These are phyloP conservation scores for Vaccinium corymbosum DNA, from an alignment of 148 eudicot genomes.

Conservation along the genomic window DNA sequence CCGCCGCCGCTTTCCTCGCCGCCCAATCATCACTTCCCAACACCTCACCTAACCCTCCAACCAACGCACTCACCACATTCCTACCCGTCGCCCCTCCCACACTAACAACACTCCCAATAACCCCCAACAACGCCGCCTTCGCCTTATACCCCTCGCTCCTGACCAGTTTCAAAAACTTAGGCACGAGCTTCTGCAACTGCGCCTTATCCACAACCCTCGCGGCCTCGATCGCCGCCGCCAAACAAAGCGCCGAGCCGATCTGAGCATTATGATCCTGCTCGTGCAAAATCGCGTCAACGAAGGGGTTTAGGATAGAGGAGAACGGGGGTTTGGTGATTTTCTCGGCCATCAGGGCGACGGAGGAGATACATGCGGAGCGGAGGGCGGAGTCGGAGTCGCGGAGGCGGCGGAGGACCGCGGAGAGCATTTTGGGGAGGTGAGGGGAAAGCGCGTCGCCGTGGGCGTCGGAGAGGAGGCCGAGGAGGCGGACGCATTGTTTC, in stretches of 20 bases:
- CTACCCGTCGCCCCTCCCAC: constrained; percentile 45
- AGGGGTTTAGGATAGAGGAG: constrained; percentile 42
- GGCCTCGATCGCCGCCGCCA: constrained; percentile 58
- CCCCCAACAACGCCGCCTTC: constrained; percentile 44
- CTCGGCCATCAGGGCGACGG: constrained; percentile 37
- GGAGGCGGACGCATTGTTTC: constrained; percentile 53
- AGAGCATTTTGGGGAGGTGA: constrained; percentile 55
- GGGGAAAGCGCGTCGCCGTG: constrained; percentile 51
- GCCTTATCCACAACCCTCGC: constrained; percentile 39
- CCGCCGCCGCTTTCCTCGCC: constrained; percentile 79
- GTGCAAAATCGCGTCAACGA: constrained; percentile 56
- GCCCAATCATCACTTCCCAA: constrained; percentile 85
- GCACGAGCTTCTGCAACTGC: constrained; percentile 29
- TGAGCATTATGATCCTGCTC: constrained; percentile 73
- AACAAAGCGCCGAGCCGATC: constrained; percentile 68
- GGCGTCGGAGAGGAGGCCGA: constrained; percentile 46
- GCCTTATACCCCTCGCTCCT: constrained; percentile 73
- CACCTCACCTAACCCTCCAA: constrained; percentile 49
- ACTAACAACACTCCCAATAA: constrained; percentile 51
- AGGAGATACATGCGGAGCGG: constrained; percentile 49
- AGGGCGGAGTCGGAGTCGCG: constrained; percentile 72
- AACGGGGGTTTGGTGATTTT: constrained; percentile 47
- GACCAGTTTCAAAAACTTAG: constrained; percentile 42
- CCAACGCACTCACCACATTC: constrained; percentile 49
- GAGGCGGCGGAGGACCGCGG: constrained; percentile 67